Base-by-base conservation (phyloP, 768 basidiomycete genomes). In the Suillus fuscotomentosus region DNA sequence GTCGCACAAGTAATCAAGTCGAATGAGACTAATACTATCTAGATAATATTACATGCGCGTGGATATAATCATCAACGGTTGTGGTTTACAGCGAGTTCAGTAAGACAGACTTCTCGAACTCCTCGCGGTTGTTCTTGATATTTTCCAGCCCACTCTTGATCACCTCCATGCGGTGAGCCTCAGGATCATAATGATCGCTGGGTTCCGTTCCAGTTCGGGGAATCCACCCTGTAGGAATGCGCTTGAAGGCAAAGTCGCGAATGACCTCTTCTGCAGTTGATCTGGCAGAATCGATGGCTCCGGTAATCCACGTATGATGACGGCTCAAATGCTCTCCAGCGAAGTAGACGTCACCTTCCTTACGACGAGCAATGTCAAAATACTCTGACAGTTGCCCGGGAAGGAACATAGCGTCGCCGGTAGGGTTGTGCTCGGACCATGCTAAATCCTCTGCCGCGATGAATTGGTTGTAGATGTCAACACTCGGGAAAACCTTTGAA, bases 341-440 rank as follows among this genome's bases (percentile, higher is more conserved):
- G 20, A 73, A 74, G 55, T 65, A 66, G 27, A 73, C 48, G 60
- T 69, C 70, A 0, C 66, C 68, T 60, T 73, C 72, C 17, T 68
- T 69, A 22, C 27, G 36, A 13, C 67, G 67, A n/a, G 68, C 66
- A 3, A 62, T 65, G 27, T 69, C 71, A 47, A 72, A 69, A 54
- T 66, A 67, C 4, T 67, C 55, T 8, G 57, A 48, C 36, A 73
- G 72, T 38, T 73, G 72, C 45, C 72, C 73, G 0, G 72, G 72
- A 50, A 74, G 63, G 63, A 72, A 74, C 71, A 72, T 74, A n/a
- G 72, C 73, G 36, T 72, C 72, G n/a, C 72, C 73, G 22, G 71
- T 71, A 6, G 69, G 67, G 45, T 62, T 67, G 24, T 65, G 63
- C 34, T 67, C 63, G 5, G 71, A 70, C 73, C 72, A 74, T 41